These are phyloP conservation scores for Puccinia hordei DNA, from an alignment of 1,284 basidiomycete genomes.

Conservation along the genomic window DNA sequence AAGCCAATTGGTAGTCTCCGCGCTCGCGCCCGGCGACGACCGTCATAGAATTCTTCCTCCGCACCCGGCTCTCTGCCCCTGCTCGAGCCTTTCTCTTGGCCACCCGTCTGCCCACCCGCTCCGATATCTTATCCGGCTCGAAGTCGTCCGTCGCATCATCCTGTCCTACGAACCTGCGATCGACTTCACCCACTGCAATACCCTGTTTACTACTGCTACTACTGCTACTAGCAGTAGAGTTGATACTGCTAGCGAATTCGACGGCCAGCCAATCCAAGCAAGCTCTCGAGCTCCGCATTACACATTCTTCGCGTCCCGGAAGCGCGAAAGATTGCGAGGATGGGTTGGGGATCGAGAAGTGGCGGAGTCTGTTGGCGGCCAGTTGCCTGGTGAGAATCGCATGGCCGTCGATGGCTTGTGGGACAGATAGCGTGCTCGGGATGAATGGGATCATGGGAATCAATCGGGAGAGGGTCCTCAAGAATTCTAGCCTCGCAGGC, in stretches of 20 bases:
- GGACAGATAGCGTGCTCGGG: conserved; percentile 6
- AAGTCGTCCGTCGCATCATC: background rate
- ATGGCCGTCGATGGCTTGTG: conserved; percentile 32
- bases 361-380: conserved; percentile 22
- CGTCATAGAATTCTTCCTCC: background rate
- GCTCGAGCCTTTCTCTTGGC: background rate
- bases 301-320: conserved; percentile 32
- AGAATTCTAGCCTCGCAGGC: conserved; percentile 29
- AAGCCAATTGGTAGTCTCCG: background rate
- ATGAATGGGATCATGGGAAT: conserved; percentile 47
- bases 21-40: no score
- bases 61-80: background rate
- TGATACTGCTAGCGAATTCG: conserved; percentile 15
- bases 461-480: conserved; percentile 37
- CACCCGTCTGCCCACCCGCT: conserved; percentile 7
- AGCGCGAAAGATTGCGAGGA: conserved; percentile 3
- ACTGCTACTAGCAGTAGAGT: background rate
- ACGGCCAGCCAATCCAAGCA: conserved; percentile 43
- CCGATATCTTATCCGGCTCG: conserved; percentile 11
- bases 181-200: background rate
- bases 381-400: conserved; percentile 47
- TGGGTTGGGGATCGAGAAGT: conserved; percentile 33
- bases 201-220: background rate
- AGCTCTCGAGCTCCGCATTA: conserved; percentile 13
- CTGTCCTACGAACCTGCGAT: background rate